Conservation (phyloP, 495 filamentous ascomycete genomes). For the Penicillium roqueforti region DNA sequence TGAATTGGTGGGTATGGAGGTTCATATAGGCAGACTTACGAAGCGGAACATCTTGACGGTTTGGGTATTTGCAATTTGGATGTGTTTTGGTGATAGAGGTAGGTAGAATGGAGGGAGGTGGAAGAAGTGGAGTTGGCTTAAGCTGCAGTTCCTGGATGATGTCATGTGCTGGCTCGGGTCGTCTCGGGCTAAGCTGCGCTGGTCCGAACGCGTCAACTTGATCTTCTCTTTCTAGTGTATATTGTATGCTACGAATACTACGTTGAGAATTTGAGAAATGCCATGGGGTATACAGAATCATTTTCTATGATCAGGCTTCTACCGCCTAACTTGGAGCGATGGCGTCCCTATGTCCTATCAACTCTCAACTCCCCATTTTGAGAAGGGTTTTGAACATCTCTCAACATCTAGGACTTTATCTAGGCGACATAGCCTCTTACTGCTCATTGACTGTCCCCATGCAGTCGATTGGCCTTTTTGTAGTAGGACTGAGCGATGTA, state of each 20-base stretch:
- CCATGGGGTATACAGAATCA: neutral
- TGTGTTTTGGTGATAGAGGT: neutral
- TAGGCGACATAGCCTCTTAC: neutral
- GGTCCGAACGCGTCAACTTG: neutral
- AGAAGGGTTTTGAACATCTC: neutral
- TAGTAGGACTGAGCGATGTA: no score
- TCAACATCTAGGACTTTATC: neutral
- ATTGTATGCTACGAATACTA: neutral
- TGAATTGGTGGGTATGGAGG: conserved; percentile 1
- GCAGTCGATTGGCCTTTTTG: neutral
- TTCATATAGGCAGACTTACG: conserved; percentile 21
- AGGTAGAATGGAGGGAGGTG: neutral
- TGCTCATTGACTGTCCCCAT: neutral
- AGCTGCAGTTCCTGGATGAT: conserved; percentile 20
- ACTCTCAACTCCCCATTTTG: neutral
- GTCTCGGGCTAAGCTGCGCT: neutral
- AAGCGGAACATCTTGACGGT: conserved; percentile 43
- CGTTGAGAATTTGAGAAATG: neutral
- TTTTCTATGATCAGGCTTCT: neutral
- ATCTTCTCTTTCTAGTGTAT: no score
- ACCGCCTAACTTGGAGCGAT: neutral
- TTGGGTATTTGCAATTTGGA: neutral
- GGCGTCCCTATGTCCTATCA: neutral
- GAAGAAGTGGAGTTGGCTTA: neutral
- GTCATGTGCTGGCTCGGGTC: conserved; percentile 23